Conservation (phyloP, 2,329 filamentous ascomycete genomes). For the Ophiostoma piceae region DNA sequence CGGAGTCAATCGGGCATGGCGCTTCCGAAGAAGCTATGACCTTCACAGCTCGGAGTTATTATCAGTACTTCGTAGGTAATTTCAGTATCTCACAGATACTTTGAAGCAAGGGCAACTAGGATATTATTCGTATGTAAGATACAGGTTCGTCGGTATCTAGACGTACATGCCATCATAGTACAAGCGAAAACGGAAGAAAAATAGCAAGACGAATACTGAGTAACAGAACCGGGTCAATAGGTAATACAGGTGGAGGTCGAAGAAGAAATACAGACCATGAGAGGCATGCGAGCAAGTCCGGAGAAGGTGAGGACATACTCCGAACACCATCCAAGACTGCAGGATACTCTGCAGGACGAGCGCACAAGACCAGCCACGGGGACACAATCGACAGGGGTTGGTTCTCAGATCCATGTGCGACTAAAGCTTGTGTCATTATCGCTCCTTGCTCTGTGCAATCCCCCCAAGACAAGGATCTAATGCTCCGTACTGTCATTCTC, state of each 20-base stretch:
- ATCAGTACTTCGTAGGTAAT: too few relatives aligned
- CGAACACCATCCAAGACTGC: not conserved
- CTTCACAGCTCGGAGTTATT: not conserved
- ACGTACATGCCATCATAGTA: not conserved
- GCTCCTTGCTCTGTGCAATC: not conserved
- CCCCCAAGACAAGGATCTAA: not conserved
- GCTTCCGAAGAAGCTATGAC: not conserved
- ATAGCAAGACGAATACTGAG: not conserved
- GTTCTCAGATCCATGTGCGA: not conserved
- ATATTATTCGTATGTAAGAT: not conserved
- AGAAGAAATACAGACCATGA: not conserved
- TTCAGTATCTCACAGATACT: too few relatives aligned
- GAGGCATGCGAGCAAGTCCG: not conserved
- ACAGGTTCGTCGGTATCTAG: not conserved
- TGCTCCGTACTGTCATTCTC: not conserved
- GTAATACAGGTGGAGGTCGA: not conserved
- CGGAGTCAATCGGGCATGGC: not conserved
- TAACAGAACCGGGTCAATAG: not conserved
- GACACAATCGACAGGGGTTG: not conserved
- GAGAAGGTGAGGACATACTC: not conserved
- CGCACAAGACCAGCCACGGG: not conserved
- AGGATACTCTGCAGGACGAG: not conserved
- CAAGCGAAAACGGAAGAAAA: not conserved
- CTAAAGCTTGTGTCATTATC: not conserved
- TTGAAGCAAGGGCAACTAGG: too few relatives aligned